A percentile compares a stretch with the other conserved stretches of the same genome.
phyloP scores from a whole-genome alignment of 1,284 basidiomycete species.

The Cryptococcus sp. region DNA sequence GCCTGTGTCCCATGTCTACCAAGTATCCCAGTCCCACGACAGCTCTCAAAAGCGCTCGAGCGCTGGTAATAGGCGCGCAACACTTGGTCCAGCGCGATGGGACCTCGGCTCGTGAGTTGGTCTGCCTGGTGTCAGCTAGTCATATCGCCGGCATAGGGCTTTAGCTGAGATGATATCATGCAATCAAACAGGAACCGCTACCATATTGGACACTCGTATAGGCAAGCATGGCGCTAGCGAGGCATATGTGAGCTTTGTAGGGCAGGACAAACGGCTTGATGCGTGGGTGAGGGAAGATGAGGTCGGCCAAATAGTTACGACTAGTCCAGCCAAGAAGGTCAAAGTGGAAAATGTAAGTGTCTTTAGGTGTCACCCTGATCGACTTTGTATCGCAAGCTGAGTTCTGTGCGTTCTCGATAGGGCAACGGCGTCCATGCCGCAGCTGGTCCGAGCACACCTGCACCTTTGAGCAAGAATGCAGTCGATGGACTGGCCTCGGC shows the following conservation, averaged over 20 bases:
- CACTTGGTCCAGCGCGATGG: conserved; percentile 9
- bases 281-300: conserved; percentile 64
- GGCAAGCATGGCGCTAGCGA: conserved; percentile 24
- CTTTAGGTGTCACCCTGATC: no score
- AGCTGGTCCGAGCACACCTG: no score
- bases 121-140: background rate
- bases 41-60: no score
- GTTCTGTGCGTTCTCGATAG: no score
- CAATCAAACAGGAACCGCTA: conserved; percentile 24
- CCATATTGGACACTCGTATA: conserved; percentile 28
- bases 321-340: background rate
- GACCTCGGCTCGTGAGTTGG: conserved; percentile 14
- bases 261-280: conserved; percentile 69
- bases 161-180: background rate
- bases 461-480: no score
- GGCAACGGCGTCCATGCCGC: no score
- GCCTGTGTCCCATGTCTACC: no score
- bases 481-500: no score
- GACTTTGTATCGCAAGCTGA: no score
- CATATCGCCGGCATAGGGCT: background rate
- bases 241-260: conserved; percentile 43
- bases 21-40: no score
- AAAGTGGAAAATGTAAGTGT: background rate
- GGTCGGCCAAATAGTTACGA: conserved; percentile 25
- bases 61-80: conserved; percentile 5